Evolutionary conservation across 2,329 filamentous ascomycete species (phyloP), one percentile per base, ranked within the genome.

Genomic region (Grosmannia clavigera): DNA sequence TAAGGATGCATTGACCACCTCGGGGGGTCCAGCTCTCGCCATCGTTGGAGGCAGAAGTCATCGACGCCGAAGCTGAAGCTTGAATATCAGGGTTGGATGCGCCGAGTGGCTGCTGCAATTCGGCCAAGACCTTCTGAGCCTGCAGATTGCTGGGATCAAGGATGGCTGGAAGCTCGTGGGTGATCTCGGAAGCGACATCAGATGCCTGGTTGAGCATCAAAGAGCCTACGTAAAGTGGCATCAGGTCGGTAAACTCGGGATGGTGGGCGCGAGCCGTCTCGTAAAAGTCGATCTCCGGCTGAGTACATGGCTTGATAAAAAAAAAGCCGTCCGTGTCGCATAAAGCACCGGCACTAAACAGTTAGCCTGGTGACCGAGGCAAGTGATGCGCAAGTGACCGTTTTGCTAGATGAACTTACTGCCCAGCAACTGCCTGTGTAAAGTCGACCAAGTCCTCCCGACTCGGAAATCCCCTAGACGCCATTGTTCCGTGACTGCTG

Each of bases 221-320:
- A 2, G 85, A 88, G 62, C 94, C 94, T 73, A 95, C 83, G 73
- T 85, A 97, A 5, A 83, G 80, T 54, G 94, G 92, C 79, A 97
- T 92, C 67, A 92, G 82, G 29, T 85, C 81, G 57, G 85, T 81
- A 67, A 97, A 90, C 2, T 86, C 83, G 35, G 84, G 82, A 69
- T 95, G 87, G 27, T 79, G 74, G 40, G 81, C 73, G 58, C 73
- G 72, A 33, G 85, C 85, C 48, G 84, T 82, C 70, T 96, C 83
- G 78, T 99, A 99, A 73, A 99, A 99, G 53, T 84, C 80, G 67
- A 97, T 84, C 75, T 99, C 94, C 64, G 85, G 80, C 64, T 84
- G 75, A 0, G 89, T 95, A 72, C 92, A 97, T 22, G 94, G 94
- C 74, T 99, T 99, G 70, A 96, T 90, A 70, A 99, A 88, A 40